Evolutionary conservation across 176 grass and related monocot species (phyloP), one percentile per base, ranked within the genome.

Genomic region (Lolium rigidum): DNA sequence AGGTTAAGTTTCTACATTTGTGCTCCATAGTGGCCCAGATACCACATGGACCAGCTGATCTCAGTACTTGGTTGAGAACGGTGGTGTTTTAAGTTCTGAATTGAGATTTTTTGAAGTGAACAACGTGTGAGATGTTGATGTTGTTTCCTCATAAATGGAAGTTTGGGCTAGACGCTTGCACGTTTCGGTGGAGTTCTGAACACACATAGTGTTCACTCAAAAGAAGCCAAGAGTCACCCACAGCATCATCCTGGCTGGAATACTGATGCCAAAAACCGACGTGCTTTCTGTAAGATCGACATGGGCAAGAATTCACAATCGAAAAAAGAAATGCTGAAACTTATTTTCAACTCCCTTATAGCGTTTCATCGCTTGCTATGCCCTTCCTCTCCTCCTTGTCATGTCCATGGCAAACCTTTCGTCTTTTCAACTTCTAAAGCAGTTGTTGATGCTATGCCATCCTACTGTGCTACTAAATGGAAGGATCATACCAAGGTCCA

Each of bases 1-100:
- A 26, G 35, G 49, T 41, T 71, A 17, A 16, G 37, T 46, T 46
- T 72, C n/a, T 59, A 18, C 0, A 73, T 6, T 57, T 15, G 46
- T 83, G 49, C 44, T 59, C 21, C 81, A 59, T 83, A 44, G n/a
- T 44, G 25, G 44, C 77, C 37, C 39, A 77, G 5, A 12, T 47
- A 26, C 21, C 21, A 64, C n/a, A n/a, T n/a, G n/a, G n/a, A n/a
- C n/a, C n/a, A n/a, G n/a, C 39, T 28, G 58, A 63, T 64, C 48
- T 28, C 39, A 47, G n/a, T 43, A 59, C 48, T 50, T 11, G 11
- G 10, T 50, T 50, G 48, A 50, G 48, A 10, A 50, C 46, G 46
- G 48, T 50, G 48, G 48, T 50, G 9, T 50, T 50, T 50, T 50
- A 50, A 50, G 13, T 50, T 50, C 48, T 50, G 48, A 50, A 2